These are phyloP conservation scores for Coniferiporia sulphurascens DNA, from an alignment of 1,284 basidiomycete species.

Conservation along the genomic window DNA sequence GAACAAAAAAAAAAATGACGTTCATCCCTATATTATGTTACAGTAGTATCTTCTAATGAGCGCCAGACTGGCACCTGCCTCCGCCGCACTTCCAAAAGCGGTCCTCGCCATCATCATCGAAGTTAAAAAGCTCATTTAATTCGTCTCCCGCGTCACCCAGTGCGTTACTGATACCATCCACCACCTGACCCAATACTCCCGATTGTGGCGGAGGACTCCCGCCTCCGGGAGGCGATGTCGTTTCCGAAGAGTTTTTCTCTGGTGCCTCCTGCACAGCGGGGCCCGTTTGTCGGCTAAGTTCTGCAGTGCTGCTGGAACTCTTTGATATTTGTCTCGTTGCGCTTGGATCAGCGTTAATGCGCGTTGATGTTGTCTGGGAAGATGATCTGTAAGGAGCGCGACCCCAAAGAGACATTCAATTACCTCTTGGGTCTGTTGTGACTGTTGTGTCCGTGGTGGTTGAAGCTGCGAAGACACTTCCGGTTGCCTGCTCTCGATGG, in stretches of 20 bases:
- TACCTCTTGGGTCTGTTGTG: background rate
- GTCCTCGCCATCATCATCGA: no score
- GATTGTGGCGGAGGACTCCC: background rate
- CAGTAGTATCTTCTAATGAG: no score
- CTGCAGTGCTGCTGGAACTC: no score
- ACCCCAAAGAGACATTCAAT: background rate
- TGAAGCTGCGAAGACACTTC: background rate
- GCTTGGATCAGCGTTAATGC: no score
- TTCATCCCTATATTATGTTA: no score
- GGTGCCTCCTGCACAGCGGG: background rate
- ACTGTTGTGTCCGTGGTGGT: background rate
- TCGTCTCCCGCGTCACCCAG: background rate
- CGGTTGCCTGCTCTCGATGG: background rate
- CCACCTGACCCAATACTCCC: background rate
- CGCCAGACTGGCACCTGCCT: no score
- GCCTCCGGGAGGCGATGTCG: background rate
- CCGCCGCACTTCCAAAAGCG: no score
- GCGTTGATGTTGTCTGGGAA: no score
- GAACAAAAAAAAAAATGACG: no score
- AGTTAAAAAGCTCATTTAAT: no score
- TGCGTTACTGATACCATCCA: background rate
- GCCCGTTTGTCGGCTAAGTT: background rate
- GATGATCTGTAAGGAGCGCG: no score
- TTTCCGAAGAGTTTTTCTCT: background rate
- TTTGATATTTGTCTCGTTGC: no score